Conservation (phyloP, 441 rosid genomes). For the Sinapis alba region DNA sequence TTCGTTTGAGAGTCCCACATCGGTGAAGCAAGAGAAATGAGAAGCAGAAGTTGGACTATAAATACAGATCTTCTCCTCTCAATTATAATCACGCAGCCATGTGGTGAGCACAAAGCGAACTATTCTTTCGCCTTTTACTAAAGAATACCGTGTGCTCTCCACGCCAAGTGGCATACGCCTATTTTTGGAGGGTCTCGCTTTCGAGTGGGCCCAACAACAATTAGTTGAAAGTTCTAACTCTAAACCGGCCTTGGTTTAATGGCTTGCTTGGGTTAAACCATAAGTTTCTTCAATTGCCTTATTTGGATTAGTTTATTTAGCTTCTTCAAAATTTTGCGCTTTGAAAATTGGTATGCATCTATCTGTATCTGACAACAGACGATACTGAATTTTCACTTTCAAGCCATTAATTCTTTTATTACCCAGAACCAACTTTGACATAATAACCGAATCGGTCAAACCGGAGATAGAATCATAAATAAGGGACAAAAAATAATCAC, state of each 20-base stretch:
- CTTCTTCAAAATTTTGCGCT: no score
- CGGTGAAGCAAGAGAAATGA: background rate
- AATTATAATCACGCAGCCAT: constrained; percentile 43
- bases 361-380: no score
- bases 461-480: background rate
- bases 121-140: constrained; percentile 83
- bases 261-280: no score
- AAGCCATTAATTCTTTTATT: background rate
- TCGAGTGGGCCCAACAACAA: background rate
- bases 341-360: no score
- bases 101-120: constrained; percentile 65
- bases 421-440: background rate
- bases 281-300: no score
- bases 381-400: background rate
- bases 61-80: background rate
- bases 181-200: constrained; percentile 24
- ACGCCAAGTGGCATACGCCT: constrained; percentile 28
- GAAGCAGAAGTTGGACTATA: background rate
- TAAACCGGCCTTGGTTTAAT: background rate
- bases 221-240: background rate
- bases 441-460: background rate
- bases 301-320: no score
- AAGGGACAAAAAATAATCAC: constrained; percentile 4
- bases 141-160: constrained; percentile 62
- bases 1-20: background rate